Conservation (phyloP, 2,329 filamentous ascomycete species). For the Cercospora brassicicola region DNA sequence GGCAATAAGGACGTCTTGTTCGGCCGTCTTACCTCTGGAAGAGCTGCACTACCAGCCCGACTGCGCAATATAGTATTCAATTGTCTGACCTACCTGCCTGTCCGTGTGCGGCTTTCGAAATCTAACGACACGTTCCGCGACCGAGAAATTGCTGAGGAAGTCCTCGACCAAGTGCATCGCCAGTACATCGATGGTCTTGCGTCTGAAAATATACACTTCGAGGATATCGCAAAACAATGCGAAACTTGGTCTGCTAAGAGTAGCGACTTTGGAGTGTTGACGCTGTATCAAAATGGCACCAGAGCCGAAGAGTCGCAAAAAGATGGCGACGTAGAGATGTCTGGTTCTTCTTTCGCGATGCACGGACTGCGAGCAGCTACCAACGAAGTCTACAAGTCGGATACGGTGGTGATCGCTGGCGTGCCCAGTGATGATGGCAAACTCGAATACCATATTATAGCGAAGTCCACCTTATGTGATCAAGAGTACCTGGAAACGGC, state of each 20-base stretch:
- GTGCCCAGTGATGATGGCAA: not conserved
- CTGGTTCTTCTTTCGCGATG: not conserved
- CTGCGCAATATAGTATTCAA: slow-evolving; percentile 1
- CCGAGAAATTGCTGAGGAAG: not conserved
- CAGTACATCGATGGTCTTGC: slow-evolving; percentile 1
- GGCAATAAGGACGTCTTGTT: slow-evolving; percentile 7
- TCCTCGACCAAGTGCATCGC: not conserved
- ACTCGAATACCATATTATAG: not conserved
- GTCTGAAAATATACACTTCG: not conserved
- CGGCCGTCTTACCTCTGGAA: slow-evolving; percentile 11
- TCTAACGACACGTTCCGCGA: not conserved
- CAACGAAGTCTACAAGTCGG: not conserved
- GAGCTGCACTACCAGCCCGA: not conserved
- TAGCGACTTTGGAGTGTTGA: not conserved
- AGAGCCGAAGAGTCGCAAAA: not conserved
- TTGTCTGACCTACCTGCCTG: not conserved
- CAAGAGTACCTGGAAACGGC: not conserved
- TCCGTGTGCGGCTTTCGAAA: not conserved
- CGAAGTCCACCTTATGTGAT: not conserved
- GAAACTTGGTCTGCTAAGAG: not conserved
- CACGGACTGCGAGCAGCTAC: not conserved
- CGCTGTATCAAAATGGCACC: not conserved
- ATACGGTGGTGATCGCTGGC: not conserved
- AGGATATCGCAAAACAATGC: not conserved
- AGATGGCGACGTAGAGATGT: not conserved